Conservation (phyloP, 345 rosid genomes). For the Brassica nigra region DNA sequence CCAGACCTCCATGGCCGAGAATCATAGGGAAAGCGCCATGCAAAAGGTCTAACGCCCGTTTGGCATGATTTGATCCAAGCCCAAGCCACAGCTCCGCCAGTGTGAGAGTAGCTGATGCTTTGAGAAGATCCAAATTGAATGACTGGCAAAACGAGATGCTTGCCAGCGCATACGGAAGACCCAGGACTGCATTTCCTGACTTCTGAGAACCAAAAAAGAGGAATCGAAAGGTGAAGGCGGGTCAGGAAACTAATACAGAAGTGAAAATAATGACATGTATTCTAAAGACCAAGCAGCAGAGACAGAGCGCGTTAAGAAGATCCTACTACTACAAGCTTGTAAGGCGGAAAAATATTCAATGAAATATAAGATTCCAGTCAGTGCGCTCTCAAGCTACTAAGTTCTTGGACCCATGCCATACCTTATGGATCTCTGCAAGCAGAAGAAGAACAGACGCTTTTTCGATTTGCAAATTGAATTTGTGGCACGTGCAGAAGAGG, state of each 20-base stretch:
- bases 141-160: slow-evolving; percentile 95
- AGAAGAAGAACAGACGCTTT: slow-evolving; percentile 88
- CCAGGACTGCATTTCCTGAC: slow-evolving; percentile 93
- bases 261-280: not conserved
- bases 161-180: slow-evolving; percentile 92
- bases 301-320: not conserved
- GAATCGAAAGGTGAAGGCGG: not conserved
- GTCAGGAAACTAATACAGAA: not conserved
- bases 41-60: slow-evolving; percentile 68
- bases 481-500: slow-evolving; percentile 89
- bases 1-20: slow-evolving; percentile 97
- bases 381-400: not conserved
- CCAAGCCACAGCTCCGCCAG: slow-evolving; percentile 93
- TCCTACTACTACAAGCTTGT: not conserved
- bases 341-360: not conserved
- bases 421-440: slow-evolving; percentile 98
- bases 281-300: slow-evolving; percentile 6
- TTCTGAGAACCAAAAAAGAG: slow-evolving; percentile 51
- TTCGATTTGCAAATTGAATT: slow-evolving; percentile 84
- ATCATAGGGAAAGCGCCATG: slow-evolving; percentile 83
- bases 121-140: slow-evolving; percentile 94
- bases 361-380: slow-evolving; percentile 21
- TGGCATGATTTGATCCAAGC: slow-evolving; percentile 80
- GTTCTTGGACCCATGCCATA: slow-evolving; percentile 33
- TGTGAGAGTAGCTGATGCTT: slow-evolving; percentile 89